A percentile compares a stretch with the other conserved stretches of the same genome.
Evolutionary conservation across 106 monocot species (phyloP).

Genomic region (Dendrobium officinale): DNA sequence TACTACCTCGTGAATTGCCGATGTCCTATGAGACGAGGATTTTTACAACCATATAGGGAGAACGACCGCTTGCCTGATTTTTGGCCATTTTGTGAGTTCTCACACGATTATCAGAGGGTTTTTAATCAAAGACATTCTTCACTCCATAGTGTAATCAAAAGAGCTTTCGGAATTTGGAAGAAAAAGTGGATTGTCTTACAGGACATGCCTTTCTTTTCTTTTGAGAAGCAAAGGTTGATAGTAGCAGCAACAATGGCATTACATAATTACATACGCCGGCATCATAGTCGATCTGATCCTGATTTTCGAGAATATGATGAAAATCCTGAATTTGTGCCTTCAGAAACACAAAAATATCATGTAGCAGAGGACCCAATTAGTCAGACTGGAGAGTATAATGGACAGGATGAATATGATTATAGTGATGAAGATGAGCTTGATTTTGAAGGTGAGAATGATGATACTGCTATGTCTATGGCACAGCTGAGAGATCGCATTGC

Average conservation of each 20-base stretch:
- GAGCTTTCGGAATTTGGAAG: conserved; percentile 5
- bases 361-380: neutral
- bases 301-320: neutral
- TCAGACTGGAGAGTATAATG: neutral
- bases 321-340: neutral
- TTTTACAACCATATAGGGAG: neutral
- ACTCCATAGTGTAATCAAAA: neutral
- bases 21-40: neutral
- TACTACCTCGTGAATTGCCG: conserved; percentile 3
- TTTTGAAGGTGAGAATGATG: neutral
- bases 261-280: conserved; percentile 4
- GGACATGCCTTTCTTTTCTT: neutral
- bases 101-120: neutral
- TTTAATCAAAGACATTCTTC: conserved; percentile 2
- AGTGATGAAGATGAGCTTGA: neutral
- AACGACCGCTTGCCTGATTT: neutral
- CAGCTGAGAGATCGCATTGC: conserved; percentile 7
- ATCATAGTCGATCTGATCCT: neutral
- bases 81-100: neutral
- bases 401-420: neutral
- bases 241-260: conserved; percentile 5
- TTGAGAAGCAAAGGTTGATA: conserved; percentile 6
- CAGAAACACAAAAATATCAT: neutral
- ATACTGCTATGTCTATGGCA: neutral
- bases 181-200: conserved; percentile 4